Conservation (phyloP, 768 basidiomycete species). For the Xerocomus brunneocitrinus region DNA sequence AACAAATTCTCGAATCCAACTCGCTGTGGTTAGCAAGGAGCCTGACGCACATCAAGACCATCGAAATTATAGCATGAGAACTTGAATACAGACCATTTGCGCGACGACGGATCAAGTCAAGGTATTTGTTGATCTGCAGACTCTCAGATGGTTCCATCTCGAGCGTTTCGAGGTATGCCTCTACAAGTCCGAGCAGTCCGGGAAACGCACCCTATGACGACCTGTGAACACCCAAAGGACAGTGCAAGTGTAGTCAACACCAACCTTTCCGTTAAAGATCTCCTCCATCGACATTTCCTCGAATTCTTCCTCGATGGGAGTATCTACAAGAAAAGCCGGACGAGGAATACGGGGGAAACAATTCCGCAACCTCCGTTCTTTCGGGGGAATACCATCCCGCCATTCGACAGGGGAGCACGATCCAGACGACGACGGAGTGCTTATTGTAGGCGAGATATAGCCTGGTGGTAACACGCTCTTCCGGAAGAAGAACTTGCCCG, state of each 20-base stretch:
- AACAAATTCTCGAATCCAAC: conserved; percentile 93
- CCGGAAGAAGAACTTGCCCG: conserved; percentile 86
- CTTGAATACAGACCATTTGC: conserved; percentile 61
- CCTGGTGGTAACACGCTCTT: conserved; percentile 72
- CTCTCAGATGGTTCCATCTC: conserved; percentile 64
- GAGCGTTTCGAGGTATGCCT: conserved; percentile 81
- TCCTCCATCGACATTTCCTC: conserved; percentile 90
- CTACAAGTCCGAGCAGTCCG: conserved; percentile 75
- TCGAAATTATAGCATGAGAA: background rate
- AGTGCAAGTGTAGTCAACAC: conserved; percentile 11
- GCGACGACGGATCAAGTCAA: conserved; percentile 72
- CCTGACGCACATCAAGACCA: conserved; percentile 40
- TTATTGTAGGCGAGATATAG: conserved; percentile 33
- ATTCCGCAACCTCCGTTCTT: conserved; percentile 65
- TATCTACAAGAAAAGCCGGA: conserved; percentile 49
- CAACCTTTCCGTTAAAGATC: conserved; percentile 90
- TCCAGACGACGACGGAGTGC: conserved; percentile 43
- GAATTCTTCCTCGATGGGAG: conserved; percentile 74
- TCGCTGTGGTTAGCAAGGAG: conserved; percentile 77
- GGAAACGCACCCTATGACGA: conserved; percentile 61
- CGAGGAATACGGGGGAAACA: conserved; percentile 55
- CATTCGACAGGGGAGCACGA: conserved; percentile 34
- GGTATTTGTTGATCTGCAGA: conserved; percentile 64
- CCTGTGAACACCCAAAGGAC: background rate
- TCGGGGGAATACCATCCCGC: conserved; percentile 35